Evolutionary conservation across 495 filamentous ascomycete genomes (phyloP).

Genomic region (Alectoria sarmentosa): DNA sequence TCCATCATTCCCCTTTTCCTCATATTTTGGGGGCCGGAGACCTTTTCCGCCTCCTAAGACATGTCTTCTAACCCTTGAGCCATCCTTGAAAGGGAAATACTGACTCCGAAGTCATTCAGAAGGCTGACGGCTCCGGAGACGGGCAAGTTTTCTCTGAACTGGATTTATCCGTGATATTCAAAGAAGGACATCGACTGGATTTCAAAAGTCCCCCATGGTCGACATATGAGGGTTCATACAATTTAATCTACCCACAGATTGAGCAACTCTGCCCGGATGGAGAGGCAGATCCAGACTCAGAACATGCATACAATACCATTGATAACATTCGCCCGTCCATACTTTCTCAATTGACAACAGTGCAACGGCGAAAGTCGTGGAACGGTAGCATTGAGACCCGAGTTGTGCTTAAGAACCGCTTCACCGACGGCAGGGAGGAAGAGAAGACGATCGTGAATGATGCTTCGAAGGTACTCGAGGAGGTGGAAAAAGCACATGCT

Average conservation of each 20-base stretch:
- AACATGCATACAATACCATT: neutral
- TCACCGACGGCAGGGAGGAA: constrained; percentile 1
- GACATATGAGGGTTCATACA: neutral
- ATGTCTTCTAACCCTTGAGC: too few species aligned
- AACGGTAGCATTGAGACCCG: constrained; percentile 9
- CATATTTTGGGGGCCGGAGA: too few species aligned
- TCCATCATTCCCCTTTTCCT: too few species aligned
- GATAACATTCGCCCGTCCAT: neutral
- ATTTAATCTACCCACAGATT: neutral
- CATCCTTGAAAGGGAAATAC: too few species aligned
- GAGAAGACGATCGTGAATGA: constrained; percentile 12
- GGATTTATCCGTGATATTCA: neutral
- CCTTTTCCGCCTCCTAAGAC: too few species aligned
- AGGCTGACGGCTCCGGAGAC: neutral
- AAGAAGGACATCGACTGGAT: neutral
- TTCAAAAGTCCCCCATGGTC: neutral
- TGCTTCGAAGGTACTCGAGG: constrained; percentile 9
- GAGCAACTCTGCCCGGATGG: neutral
- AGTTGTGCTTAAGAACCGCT: constrained; percentile 5
- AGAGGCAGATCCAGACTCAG: neutral
- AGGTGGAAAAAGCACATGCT: neutral
- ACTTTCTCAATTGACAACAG: neutral
- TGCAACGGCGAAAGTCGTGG: neutral
- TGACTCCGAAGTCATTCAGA: too few species aligned
- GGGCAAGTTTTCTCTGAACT: neutral